phyloP scores from a whole-genome alignment of 78 protist genomes.

The Dictyostelium firmibasis region DNA sequence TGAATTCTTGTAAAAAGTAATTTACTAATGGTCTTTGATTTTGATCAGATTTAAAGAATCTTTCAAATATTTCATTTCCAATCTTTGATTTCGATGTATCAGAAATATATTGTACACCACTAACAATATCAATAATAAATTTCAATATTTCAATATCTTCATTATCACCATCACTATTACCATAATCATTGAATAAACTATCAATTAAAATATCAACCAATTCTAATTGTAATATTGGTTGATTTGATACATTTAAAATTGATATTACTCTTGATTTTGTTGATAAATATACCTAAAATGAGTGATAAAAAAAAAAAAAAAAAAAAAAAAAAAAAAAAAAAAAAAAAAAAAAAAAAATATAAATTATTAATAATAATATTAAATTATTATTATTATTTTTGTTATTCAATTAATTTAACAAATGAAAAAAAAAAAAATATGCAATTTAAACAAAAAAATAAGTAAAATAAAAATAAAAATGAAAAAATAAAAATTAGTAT shows the following conservation, averaged over 20 bases:
- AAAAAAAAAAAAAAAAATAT: neutral
- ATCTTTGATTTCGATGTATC: neutral
- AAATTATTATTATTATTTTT: no score
- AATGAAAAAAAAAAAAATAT: no score
- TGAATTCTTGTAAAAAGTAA: neutral
- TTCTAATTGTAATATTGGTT: constrained; percentile 14
- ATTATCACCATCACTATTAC: constrained; percentile 15
- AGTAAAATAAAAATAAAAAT: no score
- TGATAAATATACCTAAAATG: neutral
- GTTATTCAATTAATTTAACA: no score
- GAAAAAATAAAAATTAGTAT: no score
- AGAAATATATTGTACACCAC: neutral
- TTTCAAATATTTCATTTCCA: neutral
- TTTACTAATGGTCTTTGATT: neutral
- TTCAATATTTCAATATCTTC: neutral
- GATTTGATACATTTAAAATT: constrained; percentile 3
- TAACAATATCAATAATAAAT: neutral
- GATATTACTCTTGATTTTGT: constrained; percentile 4
- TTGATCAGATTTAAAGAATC: neutral
- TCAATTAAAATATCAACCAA: neutral
- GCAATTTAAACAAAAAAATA: no score
- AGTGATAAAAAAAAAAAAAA: neutral
- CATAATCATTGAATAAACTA: constrained; percentile 7
- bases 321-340: neutral
- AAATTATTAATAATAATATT: neutral